Base-by-base conservation (phyloP, 2,329 filamentous ascomycete species). In the Dothideomycetidae sp. region DNA sequence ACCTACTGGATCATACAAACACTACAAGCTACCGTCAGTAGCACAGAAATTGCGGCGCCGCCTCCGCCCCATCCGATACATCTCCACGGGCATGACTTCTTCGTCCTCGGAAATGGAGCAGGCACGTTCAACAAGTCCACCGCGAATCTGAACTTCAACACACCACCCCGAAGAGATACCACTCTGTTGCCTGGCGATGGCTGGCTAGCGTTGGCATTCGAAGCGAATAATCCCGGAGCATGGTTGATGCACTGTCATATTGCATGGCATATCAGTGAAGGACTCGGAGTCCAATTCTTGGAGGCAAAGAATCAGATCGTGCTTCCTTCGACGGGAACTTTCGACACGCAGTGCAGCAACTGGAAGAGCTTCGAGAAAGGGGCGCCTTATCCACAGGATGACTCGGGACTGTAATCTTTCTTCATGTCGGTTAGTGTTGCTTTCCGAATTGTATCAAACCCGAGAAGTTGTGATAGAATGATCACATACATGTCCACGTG, bases 211-310 rank as follows among this genome's bases (percentile, higher is more conserved):
- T 51, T 72, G 5, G 67, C 61, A 0, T 71, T 68, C 47, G 45
- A 59, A 40, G 57, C 64, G 0, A 63, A 73, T 47, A 71, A 71
- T 47, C 68, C 68, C 0, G 69, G 68, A 10, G 60, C 68, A 17
- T 73, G 66, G 56, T 51, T 72, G 23, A 64, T 73, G 46, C 49
- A 52, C 31, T 50, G 47, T 54, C 70, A 74, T 51, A 70, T 74
- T 36, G 68, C 71, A 46, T 74, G 68, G 71, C 73, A 78, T 48
- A 66, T 75, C 13, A 63, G 64, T 49, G 69, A 71, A 58, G 73
- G 72, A 18, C 58, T 78, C 12, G 62, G 59, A 5, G 53, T 71
- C 21, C 65, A 73, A 49, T 71, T 73, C 46, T 44, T 73, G 7
- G 71, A 68, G 48, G 48, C 57, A 21, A 49, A 53, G 39, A 47